Percentiles rank a stretch among this genome's conserved stretches.
These are phyloP conservation scores for Pythium plurisporium DNA, from an alignment of 352 stramenopile genomes.

Conservation along the genomic window DNA sequence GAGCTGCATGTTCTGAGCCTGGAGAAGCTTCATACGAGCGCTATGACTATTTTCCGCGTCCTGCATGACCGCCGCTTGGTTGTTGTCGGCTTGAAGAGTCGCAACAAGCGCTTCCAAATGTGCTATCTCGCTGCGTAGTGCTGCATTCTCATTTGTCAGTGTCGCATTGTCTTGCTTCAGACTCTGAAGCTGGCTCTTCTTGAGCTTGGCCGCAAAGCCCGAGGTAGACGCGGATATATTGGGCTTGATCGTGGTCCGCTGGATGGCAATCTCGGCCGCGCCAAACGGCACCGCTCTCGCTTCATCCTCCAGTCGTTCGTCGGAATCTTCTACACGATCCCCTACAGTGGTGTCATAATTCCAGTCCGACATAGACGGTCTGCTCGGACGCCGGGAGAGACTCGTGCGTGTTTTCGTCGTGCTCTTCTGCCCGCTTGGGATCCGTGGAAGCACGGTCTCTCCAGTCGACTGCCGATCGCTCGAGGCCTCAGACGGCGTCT, in stretches of 20 bases:
- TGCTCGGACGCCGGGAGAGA: not conserved
- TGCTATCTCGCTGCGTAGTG: constrained; percentile 39
- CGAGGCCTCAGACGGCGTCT: not conserved
- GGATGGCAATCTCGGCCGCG: constrained; percentile 27
- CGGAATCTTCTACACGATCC: not conserved
- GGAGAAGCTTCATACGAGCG: constrained; percentile 32
- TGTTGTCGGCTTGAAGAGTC: constrained; percentile 30
- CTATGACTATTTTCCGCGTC: not conserved
- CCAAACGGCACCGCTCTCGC: not conserved
- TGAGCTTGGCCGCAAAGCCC: constrained; percentile 33
- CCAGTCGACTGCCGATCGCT: not conserved
- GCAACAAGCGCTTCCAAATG: constrained; percentile 40
- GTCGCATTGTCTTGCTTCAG: constrained; percentile 39
- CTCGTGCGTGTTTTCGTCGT: not conserved
- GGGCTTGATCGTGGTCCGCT: constrained; percentile 24
- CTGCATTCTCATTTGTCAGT: constrained; percentile 36
- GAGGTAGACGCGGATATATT: constrained; percentile 10
- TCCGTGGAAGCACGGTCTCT: constrained; percentile 10
- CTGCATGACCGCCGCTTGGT: not conserved
- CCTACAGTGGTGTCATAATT: constrained; percentile 15
- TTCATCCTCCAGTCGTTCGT: constrained; percentile 4
- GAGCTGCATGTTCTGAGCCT: constrained; percentile 63
- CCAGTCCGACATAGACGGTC: constrained; percentile 3
- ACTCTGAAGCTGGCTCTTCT: constrained; percentile 35
- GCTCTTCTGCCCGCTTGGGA: not conserved